A percentile compares a stretch with the other conserved stretches of the same genome.
phyloP scores from a whole-genome alignment of 2,329 filamentous ascomycete species.

The Conoideocrella luteorostrata region DNA sequence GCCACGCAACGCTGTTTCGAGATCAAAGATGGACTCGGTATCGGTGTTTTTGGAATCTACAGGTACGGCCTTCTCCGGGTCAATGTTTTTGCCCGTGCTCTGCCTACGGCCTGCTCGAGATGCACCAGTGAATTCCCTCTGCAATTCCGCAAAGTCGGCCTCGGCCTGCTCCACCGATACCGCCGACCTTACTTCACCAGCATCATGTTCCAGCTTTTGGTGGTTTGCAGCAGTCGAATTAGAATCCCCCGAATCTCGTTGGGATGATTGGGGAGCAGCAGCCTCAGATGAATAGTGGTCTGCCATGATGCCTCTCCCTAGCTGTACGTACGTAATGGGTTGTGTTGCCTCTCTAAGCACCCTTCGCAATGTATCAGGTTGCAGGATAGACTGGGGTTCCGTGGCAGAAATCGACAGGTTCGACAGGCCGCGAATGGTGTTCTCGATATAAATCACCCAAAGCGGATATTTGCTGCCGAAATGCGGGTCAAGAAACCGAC shows the following conservation, averaged over 20 bases:
- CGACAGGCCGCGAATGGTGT: too few species aligned
- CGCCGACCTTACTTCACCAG: slow-evolving; percentile 24
- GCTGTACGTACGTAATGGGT: too few species aligned
- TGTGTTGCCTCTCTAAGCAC: too few species aligned
- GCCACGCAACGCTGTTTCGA: slow-evolving; percentile 68
- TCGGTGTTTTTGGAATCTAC: slow-evolving; percentile 30
- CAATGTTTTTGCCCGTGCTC: slow-evolving; percentile 24
- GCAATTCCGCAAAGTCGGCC: slow-evolving; percentile 64
- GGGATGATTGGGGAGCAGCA: background rate
- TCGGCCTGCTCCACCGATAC: slow-evolving; percentile 63
- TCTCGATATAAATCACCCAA: too few species aligned
- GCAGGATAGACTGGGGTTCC: too few species aligned
- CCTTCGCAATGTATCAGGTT: too few species aligned
- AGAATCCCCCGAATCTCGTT: slow-evolving; percentile 3
- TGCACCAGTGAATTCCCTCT: slow-evolving; percentile 51
- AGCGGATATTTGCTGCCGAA: too few species aligned
- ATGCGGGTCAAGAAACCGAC: too few species aligned
- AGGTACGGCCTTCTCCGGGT: slow-evolving; percentile 52
- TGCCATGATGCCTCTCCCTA: too few species aligned
- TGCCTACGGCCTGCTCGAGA: slow-evolving; percentile 42
- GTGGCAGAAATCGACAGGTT: too few species aligned
- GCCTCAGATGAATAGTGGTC: background rate
- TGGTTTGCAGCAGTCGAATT: background rate
- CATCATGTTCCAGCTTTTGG: background rate
- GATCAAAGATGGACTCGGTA: slow-evolving; percentile 55